Percentiles rank a stretch among this genome's conserved stretches.
Evolutionary conservation across 306 rosid genomes (phyloP).

Genomic region (Rubus parviflorus): DNA sequence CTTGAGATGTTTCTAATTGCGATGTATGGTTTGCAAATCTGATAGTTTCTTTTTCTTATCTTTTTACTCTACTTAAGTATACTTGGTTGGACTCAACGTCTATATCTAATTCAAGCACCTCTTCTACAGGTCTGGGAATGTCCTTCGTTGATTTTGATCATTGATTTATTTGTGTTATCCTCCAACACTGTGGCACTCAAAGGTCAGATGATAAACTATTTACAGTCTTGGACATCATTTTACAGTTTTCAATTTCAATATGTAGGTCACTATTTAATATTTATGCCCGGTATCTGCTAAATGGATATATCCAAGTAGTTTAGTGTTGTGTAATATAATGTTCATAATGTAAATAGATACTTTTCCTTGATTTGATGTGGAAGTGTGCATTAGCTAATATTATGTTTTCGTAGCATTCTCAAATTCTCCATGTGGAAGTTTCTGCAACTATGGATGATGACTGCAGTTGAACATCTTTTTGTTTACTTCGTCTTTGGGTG

Average conservation of each 20-base stretch:
- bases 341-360: not conserved
- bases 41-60: constrained; percentile 2
- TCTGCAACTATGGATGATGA: not conserved
- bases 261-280: too few species aligned
- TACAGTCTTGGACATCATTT: not conserved
- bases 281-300: not conserved
- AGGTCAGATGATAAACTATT: constrained; percentile 44
- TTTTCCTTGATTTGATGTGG: not conserved
- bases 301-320: not conserved
- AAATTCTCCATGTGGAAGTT: not conserved
- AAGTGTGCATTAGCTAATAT: not conserved
- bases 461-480: not conserved
- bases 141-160: constrained; percentile 72
- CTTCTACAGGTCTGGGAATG: constrained; percentile 84
- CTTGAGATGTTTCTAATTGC: constrained; percentile 77
- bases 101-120: constrained; percentile 24
- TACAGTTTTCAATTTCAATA: not conserved
- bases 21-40: constrained; percentile 46
- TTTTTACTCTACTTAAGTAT: not conserved
- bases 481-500: constrained; percentile 18
- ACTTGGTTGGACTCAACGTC: constrained; percentile 1
- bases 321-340: not conserved
- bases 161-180: constrained; percentile 77
- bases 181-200: constrained; percentile 76
- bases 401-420: not conserved